Percentiles rank a stretch among this genome's conserved stretches.
Conservation (phyloP, 208 protist species). For the Entamoeba invadens region DNA sequence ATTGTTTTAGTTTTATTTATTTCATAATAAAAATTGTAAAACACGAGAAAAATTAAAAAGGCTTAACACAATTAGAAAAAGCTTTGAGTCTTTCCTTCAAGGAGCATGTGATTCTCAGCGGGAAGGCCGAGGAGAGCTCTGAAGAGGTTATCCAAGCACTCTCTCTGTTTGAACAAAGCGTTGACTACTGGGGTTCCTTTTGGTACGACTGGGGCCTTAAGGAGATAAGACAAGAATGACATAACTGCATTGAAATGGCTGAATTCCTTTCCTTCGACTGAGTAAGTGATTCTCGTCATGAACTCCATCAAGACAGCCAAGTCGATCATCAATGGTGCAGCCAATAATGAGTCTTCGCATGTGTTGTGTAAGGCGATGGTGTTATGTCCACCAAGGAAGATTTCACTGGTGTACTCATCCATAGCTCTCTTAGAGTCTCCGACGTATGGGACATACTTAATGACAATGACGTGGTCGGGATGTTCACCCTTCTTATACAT, state of each 20-base stretch:
- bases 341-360: slow-evolving; percentile 92
- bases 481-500: slow-evolving; percentile 70
- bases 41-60: no score
- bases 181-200: slow-evolving; percentile 81
- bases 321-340: slow-evolving; percentile 89
- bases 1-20: no score
- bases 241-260: slow-evolving; percentile 69
- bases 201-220: slow-evolving; percentile 63
- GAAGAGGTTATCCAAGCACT: slow-evolving; percentile 76
- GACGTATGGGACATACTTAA: slow-evolving; percentile 91
- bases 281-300: slow-evolving; percentile 60
- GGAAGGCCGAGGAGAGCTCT: slow-evolving; percentile 72
- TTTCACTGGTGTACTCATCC: slow-evolving; percentile 90
- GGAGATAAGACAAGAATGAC: slow-evolving; percentile 74
- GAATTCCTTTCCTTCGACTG: slow-evolving; percentile 38
- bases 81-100: not conserved
- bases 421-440: slow-evolving; percentile 79
- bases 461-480: slow-evolving; percentile 90
- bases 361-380: slow-evolving; percentile 83
- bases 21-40: no score
- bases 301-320: slow-evolving; percentile 82
- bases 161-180: slow-evolving; percentile 78
- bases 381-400: slow-evolving; percentile 86
- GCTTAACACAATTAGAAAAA: not conserved
- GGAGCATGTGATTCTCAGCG: not conserved